Base-by-base conservation (phyloP, 2,329 filamentous ascomycete species). In the Aschersonia sp. region DNA sequence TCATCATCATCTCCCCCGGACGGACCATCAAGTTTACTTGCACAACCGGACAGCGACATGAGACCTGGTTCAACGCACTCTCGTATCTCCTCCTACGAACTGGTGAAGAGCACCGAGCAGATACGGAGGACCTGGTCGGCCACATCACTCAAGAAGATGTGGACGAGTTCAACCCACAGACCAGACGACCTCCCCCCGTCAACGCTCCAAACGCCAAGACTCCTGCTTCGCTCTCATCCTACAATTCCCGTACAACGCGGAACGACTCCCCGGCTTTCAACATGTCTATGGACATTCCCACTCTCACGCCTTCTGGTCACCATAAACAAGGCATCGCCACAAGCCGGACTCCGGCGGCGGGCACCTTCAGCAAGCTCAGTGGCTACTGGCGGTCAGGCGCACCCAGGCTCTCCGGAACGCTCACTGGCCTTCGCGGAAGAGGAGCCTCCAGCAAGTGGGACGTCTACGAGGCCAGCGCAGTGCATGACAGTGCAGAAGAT, bases 31-130 rank as follows among this genome's bases (percentile, higher is more conserved):
- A 95, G 64, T 94, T 98, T 55, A 98, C 92, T 1, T 94, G 90
- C 52, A 82, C 87, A 2, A 98, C 92, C 4, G 85, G 87, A 39
- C 88, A 96, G 62, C 78, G 92, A 51, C 92, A 98, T 60, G 92
- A 98, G 68, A 97, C 89, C 1, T 98, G 92, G 92, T 95, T 92
- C 73, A 97, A 97, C 59, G 89, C 92, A 0, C 73, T 98, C 47
- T 94, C 87, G 1, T 98, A 98, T 62, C 76, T 98, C 11, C 75
- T 97, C 37, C 74, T 95, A 32, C 81, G 89, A 43, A 88, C 82
- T 30, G 73, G 79, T 33, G 70, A 75, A 22, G 81, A 83, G 39
- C 75, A 70, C n/a, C 74, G 77, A 46, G 69, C 76, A 6, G 76
- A 79, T 54, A 71, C 75, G 4, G 75, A 85, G 52, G 81, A 74